These are phyloP conservation scores for Metschnikowia henanensis DNA, from an alignment of 805 yeast genomes.

Conservation along the genomic window DNA sequence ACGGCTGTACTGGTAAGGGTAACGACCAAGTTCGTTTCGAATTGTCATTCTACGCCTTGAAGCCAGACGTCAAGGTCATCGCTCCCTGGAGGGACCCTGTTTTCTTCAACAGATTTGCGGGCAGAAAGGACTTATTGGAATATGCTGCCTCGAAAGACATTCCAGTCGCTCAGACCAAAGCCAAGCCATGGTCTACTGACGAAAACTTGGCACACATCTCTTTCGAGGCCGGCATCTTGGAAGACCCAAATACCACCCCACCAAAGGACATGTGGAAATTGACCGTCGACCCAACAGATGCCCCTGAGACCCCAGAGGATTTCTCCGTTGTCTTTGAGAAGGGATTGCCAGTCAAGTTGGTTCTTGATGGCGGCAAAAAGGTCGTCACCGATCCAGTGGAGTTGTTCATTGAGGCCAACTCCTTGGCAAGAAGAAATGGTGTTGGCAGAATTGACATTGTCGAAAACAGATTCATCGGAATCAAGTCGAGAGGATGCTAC, in stretches of 20 bases:
- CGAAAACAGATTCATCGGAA: conserved; percentile 98
- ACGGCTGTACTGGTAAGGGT: conserved; percentile 99
- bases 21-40: conserved; percentile 99
- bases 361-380: conserved; percentile 60
- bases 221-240: conserved; percentile 98
- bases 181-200: conserved; percentile 99
- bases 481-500: conserved; percentile 99
- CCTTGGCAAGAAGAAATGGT: conserved; percentile 98
- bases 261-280: conserved; percentile 99
- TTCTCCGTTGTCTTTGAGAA: conserved; percentile 77
- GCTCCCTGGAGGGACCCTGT: conserved; percentile 99
- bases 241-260: conserved; percentile 98
- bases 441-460: conserved; percentile 99
- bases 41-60: conserved; percentile 93
- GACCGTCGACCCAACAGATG: conserved; percentile 93
- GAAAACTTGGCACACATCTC: conserved; percentile 99
- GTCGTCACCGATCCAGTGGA: conserved; percentile 85
- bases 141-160: conserved; percentile 91
- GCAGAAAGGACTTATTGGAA: conserved; percentile 93
- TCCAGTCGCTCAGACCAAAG: conserved; percentile 95
- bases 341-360: conserved; percentile 86
- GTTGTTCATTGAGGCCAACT: conserved; percentile 87
- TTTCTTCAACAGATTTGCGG: conserved; percentile 94
- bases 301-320: conserved; percentile 92
- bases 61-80: conserved; percentile 94